phyloP scores from a whole-genome alignment of 2,329 filamentous ascomycete species.

The Ceratocystis huliohia region DNA sequence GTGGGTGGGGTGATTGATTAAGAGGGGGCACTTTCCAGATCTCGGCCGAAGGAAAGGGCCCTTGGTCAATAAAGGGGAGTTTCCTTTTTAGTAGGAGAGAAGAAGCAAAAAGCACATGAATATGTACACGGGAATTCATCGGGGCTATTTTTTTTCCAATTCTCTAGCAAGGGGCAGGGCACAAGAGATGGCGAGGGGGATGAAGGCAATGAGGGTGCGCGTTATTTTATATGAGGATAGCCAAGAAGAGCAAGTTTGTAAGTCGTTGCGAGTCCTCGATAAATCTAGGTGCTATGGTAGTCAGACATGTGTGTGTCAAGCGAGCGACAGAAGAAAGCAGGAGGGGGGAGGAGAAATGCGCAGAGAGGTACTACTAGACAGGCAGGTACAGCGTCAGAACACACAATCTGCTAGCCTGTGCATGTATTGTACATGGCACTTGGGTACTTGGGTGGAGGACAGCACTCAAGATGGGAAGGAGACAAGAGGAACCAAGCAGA shows the following conservation, averaged over 20 bases:
- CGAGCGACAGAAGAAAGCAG: no score
- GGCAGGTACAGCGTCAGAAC: neutral
- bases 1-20: neutral
- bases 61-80: no score
- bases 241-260: no score
- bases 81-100: neutral
- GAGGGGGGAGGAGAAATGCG: neutral
- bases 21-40: neutral
- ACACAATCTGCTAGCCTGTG: neutral
- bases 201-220: no score
- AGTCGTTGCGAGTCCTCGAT: no score
- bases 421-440: neutral
- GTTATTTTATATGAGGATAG: no score
- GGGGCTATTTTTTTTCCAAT: no score
- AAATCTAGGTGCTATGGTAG: no score
- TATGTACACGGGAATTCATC: neutral
- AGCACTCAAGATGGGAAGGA: neutral
- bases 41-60: neutral
- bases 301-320: neutral
- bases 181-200: neutral
- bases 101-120: neutral
- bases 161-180: neutral
- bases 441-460: neutral
- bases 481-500: neutral
- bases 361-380: neutral